Evolutionary conservation across 192 early-diverging fungal genomes (phyloP).

Genomic region (Coemansia asiatica): DNA sequence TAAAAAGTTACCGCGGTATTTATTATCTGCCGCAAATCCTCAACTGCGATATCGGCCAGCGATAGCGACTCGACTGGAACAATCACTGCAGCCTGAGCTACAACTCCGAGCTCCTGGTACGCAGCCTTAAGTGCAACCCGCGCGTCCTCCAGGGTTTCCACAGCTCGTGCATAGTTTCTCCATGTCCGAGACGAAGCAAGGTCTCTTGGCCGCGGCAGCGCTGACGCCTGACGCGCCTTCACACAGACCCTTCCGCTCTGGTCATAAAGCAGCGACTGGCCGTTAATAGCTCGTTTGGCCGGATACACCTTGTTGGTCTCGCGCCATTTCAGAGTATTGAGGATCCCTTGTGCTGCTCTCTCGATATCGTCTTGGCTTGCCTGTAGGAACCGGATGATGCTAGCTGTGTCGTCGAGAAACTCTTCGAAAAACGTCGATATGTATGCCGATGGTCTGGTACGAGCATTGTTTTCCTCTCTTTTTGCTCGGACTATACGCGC

Average conservation of each 20-base stretch:
- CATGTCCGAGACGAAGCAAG: background rate
- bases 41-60: slow-evolving; percentile 24
- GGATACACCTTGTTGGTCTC: slow-evolving; percentile 47
- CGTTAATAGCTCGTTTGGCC: background rate
- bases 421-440: slow-evolving; percentile 36
- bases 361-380: slow-evolving; percentile 19
- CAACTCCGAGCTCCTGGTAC: background rate
- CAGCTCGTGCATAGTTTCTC: slow-evolving; percentile 22
- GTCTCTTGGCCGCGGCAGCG: slow-evolving; percentile 12
- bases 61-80: slow-evolving; percentile 42
- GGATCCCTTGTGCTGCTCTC: slow-evolving; percentile 2
- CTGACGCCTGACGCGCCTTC: slow-evolving; percentile 23
- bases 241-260: slow-evolving; percentile 29
- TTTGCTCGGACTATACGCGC: background rate
- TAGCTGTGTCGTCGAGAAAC: slow-evolving; percentile 33
- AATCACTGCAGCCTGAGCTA: slow-evolving; percentile 23
- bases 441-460: slow-evolving; percentile 17
- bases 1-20: slow-evolving; percentile 27
- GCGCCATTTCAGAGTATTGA: slow-evolving; percentile 36
- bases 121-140: slow-evolving; percentile 37
- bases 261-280: slow-evolving; percentile 15
- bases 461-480: background rate
- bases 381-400: slow-evolving; percentile 21
- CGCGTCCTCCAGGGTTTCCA: slow-evolving; percentile 42
- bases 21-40: slow-evolving; percentile 13